A percentile compares a stretch with the other conserved stretches of the same genome.
These are phyloP conservation scores for Raffaelea arxii DNA, from an alignment of 2,329 filamentous ascomycete genomes.

Conservation along the genomic window DNA sequence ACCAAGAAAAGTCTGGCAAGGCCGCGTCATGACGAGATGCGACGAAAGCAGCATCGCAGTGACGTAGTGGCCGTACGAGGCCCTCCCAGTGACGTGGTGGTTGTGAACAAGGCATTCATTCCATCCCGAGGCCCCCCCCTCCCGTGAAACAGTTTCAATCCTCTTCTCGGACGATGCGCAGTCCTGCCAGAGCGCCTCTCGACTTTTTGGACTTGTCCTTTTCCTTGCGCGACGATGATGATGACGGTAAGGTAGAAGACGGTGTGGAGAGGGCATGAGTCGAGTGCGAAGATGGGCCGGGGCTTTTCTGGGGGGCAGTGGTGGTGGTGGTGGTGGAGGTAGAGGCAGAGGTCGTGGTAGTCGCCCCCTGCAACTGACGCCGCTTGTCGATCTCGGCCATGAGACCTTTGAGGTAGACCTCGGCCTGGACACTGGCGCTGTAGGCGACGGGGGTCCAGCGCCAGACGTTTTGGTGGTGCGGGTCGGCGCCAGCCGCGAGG, in stretches of 20 bases:
- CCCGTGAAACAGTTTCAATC: constrained; percentile 7
- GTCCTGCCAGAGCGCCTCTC: background rate
- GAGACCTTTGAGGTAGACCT: constrained; percentile 73
- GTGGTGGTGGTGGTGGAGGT: too few relatives aligned
- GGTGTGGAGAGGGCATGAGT: background rate
- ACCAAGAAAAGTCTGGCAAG: too few relatives aligned
- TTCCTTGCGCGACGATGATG: background rate
- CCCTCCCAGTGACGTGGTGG: too few relatives aligned
- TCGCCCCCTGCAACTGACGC: constrained; percentile 24
- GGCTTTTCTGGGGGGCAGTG: constrained; percentile 2
- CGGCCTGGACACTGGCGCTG: constrained; percentile 70
- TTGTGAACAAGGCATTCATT: too few relatives aligned
- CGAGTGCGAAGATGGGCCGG: constrained; percentile 1
- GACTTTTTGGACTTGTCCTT: background rate
- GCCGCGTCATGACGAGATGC: too few relatives aligned
- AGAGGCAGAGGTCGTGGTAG: background rate
- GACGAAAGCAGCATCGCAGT: too few relatives aligned
- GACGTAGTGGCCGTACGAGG: too few relatives aligned
- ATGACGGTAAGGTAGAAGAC: background rate
- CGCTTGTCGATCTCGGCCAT: constrained; percentile 62
- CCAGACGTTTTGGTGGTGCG: constrained; percentile 61
- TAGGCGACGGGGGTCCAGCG: constrained; percentile 81
- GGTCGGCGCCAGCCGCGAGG: constrained; percentile 68
- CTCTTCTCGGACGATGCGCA: constrained; percentile 13
- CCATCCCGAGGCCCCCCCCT: too few relatives aligned